phyloP scores from a whole-genome alignment of 352 stramenopile species.

The Phytophthora crassamura region DNA sequence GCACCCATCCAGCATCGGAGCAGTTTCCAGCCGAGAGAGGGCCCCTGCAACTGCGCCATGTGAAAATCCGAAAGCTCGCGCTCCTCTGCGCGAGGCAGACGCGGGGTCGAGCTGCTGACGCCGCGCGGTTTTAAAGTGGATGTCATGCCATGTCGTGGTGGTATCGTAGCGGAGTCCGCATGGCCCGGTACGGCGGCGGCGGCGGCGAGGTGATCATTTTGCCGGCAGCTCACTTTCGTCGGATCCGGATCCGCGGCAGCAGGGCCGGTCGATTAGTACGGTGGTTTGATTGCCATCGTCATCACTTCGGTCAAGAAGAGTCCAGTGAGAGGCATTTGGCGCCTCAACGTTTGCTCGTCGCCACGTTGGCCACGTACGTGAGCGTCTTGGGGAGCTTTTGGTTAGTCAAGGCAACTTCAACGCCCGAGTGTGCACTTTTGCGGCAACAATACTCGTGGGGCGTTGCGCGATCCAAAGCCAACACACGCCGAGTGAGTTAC shows the following conservation, averaged over 20 bases:
- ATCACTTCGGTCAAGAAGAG: slow-evolving; percentile 47
- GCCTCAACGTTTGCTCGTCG: slow-evolving; percentile 24
- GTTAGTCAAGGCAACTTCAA: slow-evolving; percentile 29
- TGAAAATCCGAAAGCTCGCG: slow-evolving; percentile 23
- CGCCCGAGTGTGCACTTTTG: not conserved
- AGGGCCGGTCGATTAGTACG: not conserved
- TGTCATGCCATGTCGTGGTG: slow-evolving; percentile 4
- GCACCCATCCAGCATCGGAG: slow-evolving; percentile 30
- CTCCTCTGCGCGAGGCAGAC: slow-evolving; percentile 24
- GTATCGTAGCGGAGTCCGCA: too few species aligned
- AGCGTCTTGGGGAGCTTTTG: not conserved
- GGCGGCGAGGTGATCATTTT: slow-evolving; percentile 1
- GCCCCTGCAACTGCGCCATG: slow-evolving; percentile 20
- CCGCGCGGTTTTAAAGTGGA: not conserved
- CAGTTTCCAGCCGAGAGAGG: slow-evolving; percentile 30
- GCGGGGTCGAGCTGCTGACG: slow-evolving; percentile 3
- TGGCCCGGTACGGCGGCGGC: too few species aligned
- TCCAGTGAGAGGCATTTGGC: slow-evolving; percentile 23
- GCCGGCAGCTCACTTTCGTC: too few species aligned
- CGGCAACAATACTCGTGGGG: too few species aligned
- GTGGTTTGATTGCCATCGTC: slow-evolving; percentile 22
- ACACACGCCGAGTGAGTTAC: slow-evolving; percentile 4
- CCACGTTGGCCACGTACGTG: slow-evolving; percentile 19
- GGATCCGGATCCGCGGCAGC: too few species aligned
- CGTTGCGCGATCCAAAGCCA: not conserved